A percentile compares a stretch with the other conserved stretches of the same genome.
Evolutionary conservation across 106 monocot species (phyloP).

Genomic region (Allium fistulosum): DNA sequence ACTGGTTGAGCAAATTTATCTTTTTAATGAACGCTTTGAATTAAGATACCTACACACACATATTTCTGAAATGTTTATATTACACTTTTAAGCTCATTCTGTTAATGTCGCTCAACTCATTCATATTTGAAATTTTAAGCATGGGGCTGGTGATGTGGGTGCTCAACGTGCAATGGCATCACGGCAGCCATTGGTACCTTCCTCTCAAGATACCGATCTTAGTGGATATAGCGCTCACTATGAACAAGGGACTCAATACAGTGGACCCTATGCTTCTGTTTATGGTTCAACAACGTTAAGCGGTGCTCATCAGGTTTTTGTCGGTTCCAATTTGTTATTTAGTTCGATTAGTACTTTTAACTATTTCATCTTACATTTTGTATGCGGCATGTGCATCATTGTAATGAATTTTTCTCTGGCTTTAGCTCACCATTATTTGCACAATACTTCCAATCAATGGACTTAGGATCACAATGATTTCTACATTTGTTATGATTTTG

Average conservation of each 20-base stretch:
- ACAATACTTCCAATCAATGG: too few species aligned
- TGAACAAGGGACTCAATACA: conserved; percentile 60
- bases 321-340: neutral
- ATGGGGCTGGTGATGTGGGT: conserved; percentile 22
- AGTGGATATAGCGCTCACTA: conserved; percentile 40
- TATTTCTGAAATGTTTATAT: too few species aligned
- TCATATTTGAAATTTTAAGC: neutral
- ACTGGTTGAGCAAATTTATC: too few species aligned
- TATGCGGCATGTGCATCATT: neutral
- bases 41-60: too few species aligned
- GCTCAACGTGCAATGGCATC: conserved; percentile 23
- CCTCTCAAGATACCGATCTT: conserved; percentile 44
- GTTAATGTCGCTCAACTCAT: too few species aligned
- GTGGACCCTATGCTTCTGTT: conserved; percentile 61
- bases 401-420: neutral
- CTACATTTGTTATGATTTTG: too few species aligned
- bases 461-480: too few species aligned
- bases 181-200: conserved; percentile 25
- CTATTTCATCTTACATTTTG: neutral
- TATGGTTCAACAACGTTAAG: conserved; percentile 62
- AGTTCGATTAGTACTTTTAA: neutral
- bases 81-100: too few species aligned
- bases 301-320: conserved; percentile 49
- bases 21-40: too few species aligned
- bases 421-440: too few species aligned